Percentiles rank a stretch among this genome's conserved stretches.
Conservation (phyloP, 179 eudicot species). For the Monotropa hypopitys region DNA sequence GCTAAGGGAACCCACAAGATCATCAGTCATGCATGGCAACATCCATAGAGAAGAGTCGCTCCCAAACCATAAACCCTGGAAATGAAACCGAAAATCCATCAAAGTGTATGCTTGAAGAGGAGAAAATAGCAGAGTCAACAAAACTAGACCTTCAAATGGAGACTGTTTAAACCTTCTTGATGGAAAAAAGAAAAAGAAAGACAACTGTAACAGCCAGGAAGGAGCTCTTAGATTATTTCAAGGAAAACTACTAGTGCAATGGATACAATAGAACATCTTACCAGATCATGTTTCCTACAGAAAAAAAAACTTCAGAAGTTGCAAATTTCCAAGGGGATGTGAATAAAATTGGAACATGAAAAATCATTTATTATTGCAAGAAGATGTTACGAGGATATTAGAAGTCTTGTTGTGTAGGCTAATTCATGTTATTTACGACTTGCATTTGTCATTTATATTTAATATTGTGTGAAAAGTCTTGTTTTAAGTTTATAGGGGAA, state of each 20-base stretch:
- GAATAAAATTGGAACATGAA: neutral
- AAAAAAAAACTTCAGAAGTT: neutral
- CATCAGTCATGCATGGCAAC: conserved; percentile 73
- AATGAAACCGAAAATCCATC: conserved; percentile 1
- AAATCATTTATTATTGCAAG: neutral
- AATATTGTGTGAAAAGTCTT: too few relatives aligned
- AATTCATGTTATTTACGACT: too few relatives aligned
- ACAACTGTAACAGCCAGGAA: neutral
- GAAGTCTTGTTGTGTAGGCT: too few relatives aligned
- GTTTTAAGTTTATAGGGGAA: too few relatives aligned
- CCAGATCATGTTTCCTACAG: neutral
- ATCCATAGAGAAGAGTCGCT: conserved; percentile 61
- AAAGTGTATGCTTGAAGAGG: neutral
- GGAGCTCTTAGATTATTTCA: neutral
- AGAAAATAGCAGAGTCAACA: neutral
- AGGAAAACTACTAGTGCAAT: neutral
- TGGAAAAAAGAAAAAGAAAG: neutral
- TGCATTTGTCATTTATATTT: too few relatives aligned
- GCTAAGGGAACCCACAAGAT: conserved; percentile 35
- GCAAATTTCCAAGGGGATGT: neutral
- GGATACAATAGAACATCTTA: neutral
- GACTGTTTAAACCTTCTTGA: neutral
- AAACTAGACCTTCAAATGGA: neutral
- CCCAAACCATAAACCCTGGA: conserved; percentile 83
- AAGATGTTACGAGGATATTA: too few relatives aligned